Conservation (phyloP, 164 flowering plant genomes). For the Dillenia suffruticosa region DNA sequence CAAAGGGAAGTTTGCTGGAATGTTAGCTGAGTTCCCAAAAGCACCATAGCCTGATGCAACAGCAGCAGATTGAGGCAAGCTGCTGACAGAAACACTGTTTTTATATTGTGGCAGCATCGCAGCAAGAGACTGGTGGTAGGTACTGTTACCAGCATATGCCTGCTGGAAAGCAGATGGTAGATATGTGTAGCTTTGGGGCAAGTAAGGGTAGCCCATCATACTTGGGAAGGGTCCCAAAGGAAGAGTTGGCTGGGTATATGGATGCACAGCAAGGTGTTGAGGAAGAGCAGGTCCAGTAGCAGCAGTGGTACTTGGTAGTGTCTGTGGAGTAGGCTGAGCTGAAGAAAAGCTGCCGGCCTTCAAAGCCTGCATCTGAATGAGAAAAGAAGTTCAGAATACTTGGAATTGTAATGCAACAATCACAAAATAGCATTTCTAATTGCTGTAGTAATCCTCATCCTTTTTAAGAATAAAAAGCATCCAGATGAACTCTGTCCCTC, state of each 20-base stretch:
- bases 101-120: constrained; percentile 87
- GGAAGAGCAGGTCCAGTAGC: constrained; percentile 72
- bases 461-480: too few species aligned
- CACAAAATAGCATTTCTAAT: too few species aligned
- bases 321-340: constrained; percentile 55
- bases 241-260: constrained; percentile 83
- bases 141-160: constrained; percentile 72
- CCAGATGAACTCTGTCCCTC: too few species aligned
- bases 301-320: constrained; percentile 44
- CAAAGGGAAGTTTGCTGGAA: constrained; percentile 61
- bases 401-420: not conserved
- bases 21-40: constrained; percentile 61
- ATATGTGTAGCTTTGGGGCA: constrained; percentile 81
- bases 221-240: constrained; percentile 80
- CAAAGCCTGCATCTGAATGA: constrained; percentile 40
- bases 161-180: constrained; percentile 89
- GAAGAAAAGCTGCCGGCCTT: constrained; percentile 49
- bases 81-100: constrained; percentile 64
- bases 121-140: constrained; percentile 82
- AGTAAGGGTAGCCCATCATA: constrained; percentile 75
- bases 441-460: too few species aligned
- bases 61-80: constrained; percentile 74
- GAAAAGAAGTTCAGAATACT: not conserved
- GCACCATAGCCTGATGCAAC: constrained; percentile 78
- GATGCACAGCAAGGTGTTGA: constrained; percentile 73